phyloP scores from a whole-genome alignment of 176 grass and related monocot species.

The Aegilops speltoides region DNA sequence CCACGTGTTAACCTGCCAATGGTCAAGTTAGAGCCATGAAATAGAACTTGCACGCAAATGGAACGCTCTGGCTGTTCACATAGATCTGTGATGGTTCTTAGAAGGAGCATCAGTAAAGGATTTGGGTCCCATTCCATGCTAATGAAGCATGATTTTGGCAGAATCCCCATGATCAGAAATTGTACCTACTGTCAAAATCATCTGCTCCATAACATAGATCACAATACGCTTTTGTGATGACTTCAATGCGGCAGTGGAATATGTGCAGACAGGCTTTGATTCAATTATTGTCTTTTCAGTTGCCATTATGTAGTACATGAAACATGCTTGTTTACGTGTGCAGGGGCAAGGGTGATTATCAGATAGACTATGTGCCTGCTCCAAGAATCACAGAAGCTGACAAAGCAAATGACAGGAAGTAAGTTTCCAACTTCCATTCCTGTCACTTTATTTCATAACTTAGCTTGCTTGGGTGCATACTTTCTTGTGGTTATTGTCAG shows the following conservation, averaged over 20 bases:
- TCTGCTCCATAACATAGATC: not conserved
- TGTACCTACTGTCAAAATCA: not conserved
- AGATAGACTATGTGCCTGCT: conserved; percentile 91
- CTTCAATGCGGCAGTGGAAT: not conserved
- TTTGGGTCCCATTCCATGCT: not conserved
- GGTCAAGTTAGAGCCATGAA: not conserved
- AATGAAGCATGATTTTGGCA: not conserved
- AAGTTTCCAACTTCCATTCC: conserved; percentile 23
- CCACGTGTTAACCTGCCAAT: not conserved
- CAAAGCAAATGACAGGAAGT: conserved; percentile 89
- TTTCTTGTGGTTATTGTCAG: not conserved
- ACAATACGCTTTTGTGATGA: not conserved
- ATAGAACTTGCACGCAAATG: not conserved
- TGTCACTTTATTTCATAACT: conserved; percentile 19
- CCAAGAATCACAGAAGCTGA: conserved; percentile 95
- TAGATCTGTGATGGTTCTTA: not conserved
- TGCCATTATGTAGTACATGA: not conserved
- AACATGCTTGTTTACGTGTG: conserved; percentile 1
- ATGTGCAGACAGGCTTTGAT: not conserved
- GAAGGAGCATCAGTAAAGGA: not conserved
- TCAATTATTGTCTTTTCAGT: not conserved
- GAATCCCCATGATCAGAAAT: not conserved
- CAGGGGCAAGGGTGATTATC: conserved; percentile 87
- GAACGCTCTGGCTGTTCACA: not conserved
- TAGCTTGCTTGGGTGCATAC: not conserved